Evolutionary conservation across 371 early-diverging fungal genomes (phyloP).

Genomic region (Blakeslea trispora): DNA sequence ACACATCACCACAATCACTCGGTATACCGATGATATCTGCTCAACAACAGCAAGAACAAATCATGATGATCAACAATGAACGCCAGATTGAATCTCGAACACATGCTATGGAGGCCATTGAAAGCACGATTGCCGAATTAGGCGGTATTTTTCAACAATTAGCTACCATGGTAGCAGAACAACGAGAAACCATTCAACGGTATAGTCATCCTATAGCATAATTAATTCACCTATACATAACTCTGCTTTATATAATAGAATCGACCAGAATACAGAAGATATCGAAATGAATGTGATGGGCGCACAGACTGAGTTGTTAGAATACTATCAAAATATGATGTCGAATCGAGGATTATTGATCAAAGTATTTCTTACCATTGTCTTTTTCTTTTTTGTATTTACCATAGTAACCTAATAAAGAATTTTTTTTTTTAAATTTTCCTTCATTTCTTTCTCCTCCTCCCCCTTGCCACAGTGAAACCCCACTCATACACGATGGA

Average conservation of each 20-base stretch:
- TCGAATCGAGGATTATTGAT: conserved; percentile 96
- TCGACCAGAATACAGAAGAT: conserved; percentile 94
- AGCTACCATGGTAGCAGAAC: conserved; percentile 92
- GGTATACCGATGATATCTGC: conserved; percentile 54
- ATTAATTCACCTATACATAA: background rate
- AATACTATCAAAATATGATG: conserved; percentile 87
- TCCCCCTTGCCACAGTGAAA: too few species aligned
- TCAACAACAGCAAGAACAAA: conserved; percentile 63
- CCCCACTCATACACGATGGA: too few species aligned
- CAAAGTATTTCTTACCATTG: conserved; percentile 85
- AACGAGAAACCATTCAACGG: conserved; percentile 93
- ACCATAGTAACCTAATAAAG: conserved; percentile 41
- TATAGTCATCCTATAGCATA: conserved; percentile 17
- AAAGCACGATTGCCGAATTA: conserved; percentile 96
- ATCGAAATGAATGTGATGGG: conserved; percentile 90
- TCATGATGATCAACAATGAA: conserved; percentile 55
- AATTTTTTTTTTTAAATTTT: too few species aligned
- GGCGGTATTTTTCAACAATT: conserved; percentile 95
- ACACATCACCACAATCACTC: conserved; percentile 47
- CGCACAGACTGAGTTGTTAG: conserved; percentile 88
- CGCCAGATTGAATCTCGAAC: conserved; percentile 84
- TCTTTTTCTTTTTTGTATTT: conserved; percentile 62
- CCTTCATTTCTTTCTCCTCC: too few species aligned
- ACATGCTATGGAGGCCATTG: conserved; percentile 93
- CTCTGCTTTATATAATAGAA: conserved; percentile 48